phyloP scores from a whole-genome alignment of 257 asterid species.

The Catharanthus roseus region DNA sequence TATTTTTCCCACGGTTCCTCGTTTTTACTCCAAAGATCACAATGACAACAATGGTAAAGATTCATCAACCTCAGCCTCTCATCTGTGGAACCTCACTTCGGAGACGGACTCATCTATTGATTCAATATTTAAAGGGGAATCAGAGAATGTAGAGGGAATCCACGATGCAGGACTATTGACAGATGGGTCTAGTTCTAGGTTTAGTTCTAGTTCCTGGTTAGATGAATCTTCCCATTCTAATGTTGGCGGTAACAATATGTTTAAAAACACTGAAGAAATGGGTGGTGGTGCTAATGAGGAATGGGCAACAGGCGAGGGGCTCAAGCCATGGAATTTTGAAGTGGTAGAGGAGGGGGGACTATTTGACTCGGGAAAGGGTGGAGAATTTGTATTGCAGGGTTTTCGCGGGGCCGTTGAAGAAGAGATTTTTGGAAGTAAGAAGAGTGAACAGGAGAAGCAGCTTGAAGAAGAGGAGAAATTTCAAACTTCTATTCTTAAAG shows the following conservation, averaged over 20 bases:
- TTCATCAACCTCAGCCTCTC: too few species aligned
- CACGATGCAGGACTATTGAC: not conserved
- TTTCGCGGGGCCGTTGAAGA: too few species aligned
- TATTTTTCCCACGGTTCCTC: constrained; percentile 28
- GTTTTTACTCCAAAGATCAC: constrained; percentile 49
- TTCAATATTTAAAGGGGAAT: constrained; percentile 16
- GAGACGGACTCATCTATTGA: constrained; percentile 42
- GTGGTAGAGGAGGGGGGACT: constrained; percentile 32
- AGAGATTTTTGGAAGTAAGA: constrained; percentile 18
- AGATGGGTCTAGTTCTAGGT: too few species aligned
- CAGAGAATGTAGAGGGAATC: not conserved
- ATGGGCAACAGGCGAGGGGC: constrained; percentile 21
- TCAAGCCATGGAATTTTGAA: constrained; percentile 45
- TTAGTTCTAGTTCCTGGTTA: too few species aligned
- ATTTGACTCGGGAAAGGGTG: constrained; percentile 39
- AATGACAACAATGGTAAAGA: constrained; percentile 32
- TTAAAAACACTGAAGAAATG: constrained; percentile 25
- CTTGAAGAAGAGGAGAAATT: constrained; percentile 62
- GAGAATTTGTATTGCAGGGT: constrained; percentile 21
- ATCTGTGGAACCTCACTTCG: constrained; percentile 65
- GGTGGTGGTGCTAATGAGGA: too few species aligned
- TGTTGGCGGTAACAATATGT: constrained; percentile 22
- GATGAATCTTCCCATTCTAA: constrained; percentile 7
- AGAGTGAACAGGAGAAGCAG: constrained; percentile 32
- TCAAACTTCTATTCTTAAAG: constrained; percentile 54